Base-by-base conservation (phyloP, 2,329 filamentous ascomycete genomes). In the Pezicula carpinea region DNA sequence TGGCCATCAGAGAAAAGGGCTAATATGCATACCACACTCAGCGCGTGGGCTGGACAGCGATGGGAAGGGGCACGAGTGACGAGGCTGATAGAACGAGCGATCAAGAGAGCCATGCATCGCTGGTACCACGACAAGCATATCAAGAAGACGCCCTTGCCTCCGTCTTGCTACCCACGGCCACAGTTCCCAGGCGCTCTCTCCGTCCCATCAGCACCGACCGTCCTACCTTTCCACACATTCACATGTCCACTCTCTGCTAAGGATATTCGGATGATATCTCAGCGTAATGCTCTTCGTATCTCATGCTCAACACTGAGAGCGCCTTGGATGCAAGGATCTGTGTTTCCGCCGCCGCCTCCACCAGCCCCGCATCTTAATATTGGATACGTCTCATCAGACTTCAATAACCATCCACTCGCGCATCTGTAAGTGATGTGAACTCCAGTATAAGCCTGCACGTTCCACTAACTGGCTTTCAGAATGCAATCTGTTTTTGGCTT, bases 401-500 rank as follows among this genome's bases (percentile, higher is more conserved):
- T 99, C 69, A 99, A 99, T 63, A 99, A 99, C 59, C 93, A 99
- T 63, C 93, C 93, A 4, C 72, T 99, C 29, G 93, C 93, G 19
- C 93, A 99, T 69, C 67, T 99, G 76, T 81, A 55, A 70, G 69
- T 76, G 59, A 13, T 10, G 14, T 18, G 18, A 18, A 35, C 36
- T 15, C 17, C 13, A 29, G 6, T 44, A 13, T 31, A 11, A 34
- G 6, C 19, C 45, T 43, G 22, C 14, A 18, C 8, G 10, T 13
- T 46, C 47, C 51, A 44, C 50, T 48, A 19, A 50, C 17, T 29
- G 1, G 26, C 39, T 19, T 31, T 17, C 46, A 81, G 77, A 46
- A 99, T 99, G 93, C 93, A 99, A 69, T 97, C 93, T 1, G 91
- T 97, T 5, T 99, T 99, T 67, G 93, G 93, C 0, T 75, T 97